A percentile compares a stretch with the other conserved stretches of the same genome.
Evolutionary conservation across 495 filamentous ascomycete genomes (phyloP).

Genomic region (Penicillium goetzii): DNA sequence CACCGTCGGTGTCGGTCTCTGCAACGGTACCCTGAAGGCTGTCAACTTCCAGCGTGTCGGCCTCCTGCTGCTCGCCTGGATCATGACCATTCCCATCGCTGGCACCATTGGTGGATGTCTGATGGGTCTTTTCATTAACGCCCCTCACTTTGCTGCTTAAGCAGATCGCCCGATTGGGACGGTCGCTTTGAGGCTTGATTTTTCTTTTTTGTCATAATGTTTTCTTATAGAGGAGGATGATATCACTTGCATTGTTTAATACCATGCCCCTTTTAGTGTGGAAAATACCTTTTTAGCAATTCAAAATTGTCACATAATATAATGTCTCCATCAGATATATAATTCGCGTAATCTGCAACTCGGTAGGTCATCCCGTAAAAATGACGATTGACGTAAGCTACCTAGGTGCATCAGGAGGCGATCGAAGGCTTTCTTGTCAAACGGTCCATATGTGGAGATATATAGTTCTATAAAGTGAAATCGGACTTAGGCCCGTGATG

Average conservation of each 20-base stretch:
- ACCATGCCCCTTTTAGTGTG: neutral
- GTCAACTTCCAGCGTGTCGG: constrained; percentile 67
- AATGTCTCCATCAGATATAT: no score
- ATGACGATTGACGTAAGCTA: no score
- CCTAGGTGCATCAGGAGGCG: no score
- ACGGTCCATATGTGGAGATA: no score
- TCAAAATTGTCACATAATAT: neutral
- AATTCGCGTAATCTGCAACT: no score
- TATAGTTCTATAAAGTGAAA: no score
- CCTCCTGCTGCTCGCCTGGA: constrained; percentile 59
- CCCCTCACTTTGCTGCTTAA: constrained; percentile 51
- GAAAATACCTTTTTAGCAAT: neutral
- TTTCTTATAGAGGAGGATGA: constrained; percentile 5
- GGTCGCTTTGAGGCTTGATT: neutral
- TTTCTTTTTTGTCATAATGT: constrained; percentile 4
- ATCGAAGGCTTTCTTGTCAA: no score
- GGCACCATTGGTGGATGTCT: constrained; percentile 61
- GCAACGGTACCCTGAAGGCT: constrained; percentile 59
- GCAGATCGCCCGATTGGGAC: neutral
- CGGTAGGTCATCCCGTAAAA: no score
- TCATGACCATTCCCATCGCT: constrained; percentile 65
- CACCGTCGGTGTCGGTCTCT: constrained; percentile 60
- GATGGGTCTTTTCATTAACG: constrained; percentile 65
- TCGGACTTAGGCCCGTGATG: no score
- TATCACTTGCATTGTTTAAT: constrained; percentile 5